Percentiles rank a stretch among this genome's conserved stretches.
Evolutionary conservation across 2,329 filamentous ascomycete genomes (phyloP).

Genomic region (Exophiala spinifera): DNA sequence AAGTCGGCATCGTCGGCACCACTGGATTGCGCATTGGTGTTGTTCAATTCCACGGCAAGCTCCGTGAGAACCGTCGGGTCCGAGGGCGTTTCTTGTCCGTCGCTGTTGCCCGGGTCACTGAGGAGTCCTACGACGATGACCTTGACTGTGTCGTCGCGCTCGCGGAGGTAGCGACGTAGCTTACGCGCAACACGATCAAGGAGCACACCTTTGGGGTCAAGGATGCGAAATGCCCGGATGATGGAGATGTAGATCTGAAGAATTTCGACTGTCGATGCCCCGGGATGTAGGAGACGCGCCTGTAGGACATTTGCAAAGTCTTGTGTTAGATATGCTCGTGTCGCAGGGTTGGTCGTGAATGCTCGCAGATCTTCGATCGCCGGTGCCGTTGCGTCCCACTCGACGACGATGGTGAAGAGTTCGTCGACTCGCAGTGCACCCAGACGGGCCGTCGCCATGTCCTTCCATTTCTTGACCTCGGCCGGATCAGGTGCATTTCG

Average conservation of each 20-base stretch:
- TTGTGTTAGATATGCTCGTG: slow-evolving; percentile 54
- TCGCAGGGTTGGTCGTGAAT: slow-evolving; percentile 51
- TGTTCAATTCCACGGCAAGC: slow-evolving; percentile 38
- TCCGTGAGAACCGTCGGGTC: slow-evolving; percentile 35
- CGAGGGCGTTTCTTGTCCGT: slow-evolving; percentile 34
- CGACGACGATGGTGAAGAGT: slow-evolving; percentile 61
- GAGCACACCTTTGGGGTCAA: slow-evolving; percentile 64
- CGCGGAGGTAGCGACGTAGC: slow-evolving; percentile 61
- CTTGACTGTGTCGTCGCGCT: slow-evolving; percentile 63
- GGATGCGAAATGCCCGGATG: slow-evolving; percentile 60
- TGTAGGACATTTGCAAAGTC: slow-evolving; percentile 54
- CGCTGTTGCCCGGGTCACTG: slow-evolving; percentile 49
- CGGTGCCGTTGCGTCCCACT: slow-evolving; percentile 58
- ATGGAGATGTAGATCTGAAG: slow-evolving; percentile 66
- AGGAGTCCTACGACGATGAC: slow-evolving; percentile 64
- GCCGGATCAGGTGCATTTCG: slow-evolving; percentile 34
- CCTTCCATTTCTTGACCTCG: slow-evolving; percentile 54
- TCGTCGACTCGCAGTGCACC: slow-evolving; percentile 55
- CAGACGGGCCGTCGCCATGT: slow-evolving; percentile 54
- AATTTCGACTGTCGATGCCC: slow-evolving; percentile 64
- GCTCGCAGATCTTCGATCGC: slow-evolving; percentile 61
- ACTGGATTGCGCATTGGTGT: slow-evolving; percentile 37
- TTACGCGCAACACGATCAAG: slow-evolving; percentile 65
- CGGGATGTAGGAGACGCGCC: slow-evolving; percentile 58
- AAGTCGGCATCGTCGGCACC: slow-evolving; percentile 60